Conservation (phyloP, 1,284 basidiomycete genomes). For the Cystobasidiaceae sp. region DNA sequence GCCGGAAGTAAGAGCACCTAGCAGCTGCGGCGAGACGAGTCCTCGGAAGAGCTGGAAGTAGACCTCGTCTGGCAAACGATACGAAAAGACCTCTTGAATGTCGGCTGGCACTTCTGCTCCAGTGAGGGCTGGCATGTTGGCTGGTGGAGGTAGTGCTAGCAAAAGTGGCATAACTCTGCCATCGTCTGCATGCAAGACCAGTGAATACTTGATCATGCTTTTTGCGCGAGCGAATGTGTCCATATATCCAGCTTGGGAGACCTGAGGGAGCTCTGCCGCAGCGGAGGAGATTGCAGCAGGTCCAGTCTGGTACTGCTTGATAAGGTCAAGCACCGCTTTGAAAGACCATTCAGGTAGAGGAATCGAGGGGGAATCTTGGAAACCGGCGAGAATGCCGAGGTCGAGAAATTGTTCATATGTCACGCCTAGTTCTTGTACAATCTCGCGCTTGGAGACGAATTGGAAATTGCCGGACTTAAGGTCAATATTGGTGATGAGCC, state of each 20-base stretch:
- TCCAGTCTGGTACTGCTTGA: slow-evolving; percentile 82
- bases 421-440: slow-evolving; percentile 70
- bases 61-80: slow-evolving; percentile 90
- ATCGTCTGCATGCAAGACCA: slow-evolving; percentile 80
- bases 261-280: slow-evolving; percentile 31
- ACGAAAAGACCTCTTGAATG: slow-evolving; percentile 90
- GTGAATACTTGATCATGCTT: slow-evolving; percentile 85
- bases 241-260: slow-evolving; percentile 49
- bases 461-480: slow-evolving; percentile 67
- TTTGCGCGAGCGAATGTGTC: slow-evolving; percentile 87
- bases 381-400: slow-evolving; percentile 84
- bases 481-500: slow-evolving; percentile 82
- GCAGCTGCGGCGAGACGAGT: slow-evolving; percentile 74
- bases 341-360: slow-evolving; percentile 70
- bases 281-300: slow-evolving; percentile 52
- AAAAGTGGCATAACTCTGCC: slow-evolving; percentile 84
- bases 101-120: slow-evolving; percentile 83
- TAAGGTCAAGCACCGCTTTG: slow-evolving; percentile 78
- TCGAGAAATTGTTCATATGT: slow-evolving; percentile 92
- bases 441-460: slow-evolving; percentile 72
- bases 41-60: slow-evolving; percentile 97
- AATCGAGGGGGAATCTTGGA: slow-evolving; percentile 69
- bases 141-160: slow-evolving; percentile 59
- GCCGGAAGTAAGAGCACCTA: slow-evolving; percentile 82
- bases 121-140: slow-evolving; percentile 52